A percentile compares a stretch with the other conserved stretches of the same genome.
phyloP scores from a whole-genome alignment of 1,284 basidiomycete species.

The Sanguinoderma infundibulare region DNA sequence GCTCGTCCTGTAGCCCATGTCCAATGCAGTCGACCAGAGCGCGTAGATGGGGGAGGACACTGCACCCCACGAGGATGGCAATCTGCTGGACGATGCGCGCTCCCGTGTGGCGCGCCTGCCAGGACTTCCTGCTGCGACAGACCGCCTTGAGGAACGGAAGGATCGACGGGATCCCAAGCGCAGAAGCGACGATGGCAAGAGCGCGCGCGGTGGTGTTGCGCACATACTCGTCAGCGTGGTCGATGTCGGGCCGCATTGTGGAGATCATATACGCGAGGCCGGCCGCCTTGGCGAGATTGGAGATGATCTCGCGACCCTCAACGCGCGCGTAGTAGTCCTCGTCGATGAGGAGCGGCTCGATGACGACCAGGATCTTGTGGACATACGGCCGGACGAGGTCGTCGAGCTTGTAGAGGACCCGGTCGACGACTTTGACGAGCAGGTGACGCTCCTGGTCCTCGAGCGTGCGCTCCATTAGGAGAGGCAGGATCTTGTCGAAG shows the following conservation, averaged over 20 bases:
- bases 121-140: slow-evolving; percentile 98
- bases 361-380: slow-evolving; percentile 99
- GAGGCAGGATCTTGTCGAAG: slow-evolving; percentile 98
- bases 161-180: slow-evolving; percentile 95
- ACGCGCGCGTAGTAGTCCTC: slow-evolving; percentile 99
- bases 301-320: slow-evolving; percentile 99
- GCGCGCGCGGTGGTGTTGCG: slow-evolving; percentile 99
- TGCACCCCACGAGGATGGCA: slow-evolving; percentile 99
- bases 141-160: slow-evolving; percentile 98
- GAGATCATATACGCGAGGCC: slow-evolving; percentile 99
- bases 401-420: slow-evolving; percentile 98
- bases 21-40: slow-evolving; percentile 97
- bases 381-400: slow-evolving; percentile 99
- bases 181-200: slow-evolving; percentile 98
- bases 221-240: slow-evolving; percentile 99
- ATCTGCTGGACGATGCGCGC: slow-evolving; percentile 99
- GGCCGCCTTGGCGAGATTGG: slow-evolving; percentile 97
- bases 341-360: slow-evolving; percentile 98
- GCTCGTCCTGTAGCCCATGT: slow-evolving; percentile 96
- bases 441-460: slow-evolving; percentile 99
- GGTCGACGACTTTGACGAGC: slow-evolving; percentile 99
- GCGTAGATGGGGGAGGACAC: slow-evolving; percentile 94
- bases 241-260: slow-evolving; percentile 99
- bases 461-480: slow-evolving; percentile 98
- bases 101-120: slow-evolving; percentile 99